phyloP scores from a whole-genome alignment of 1,284 basidiomycete species.

The Melampsora larici-populina region DNA sequence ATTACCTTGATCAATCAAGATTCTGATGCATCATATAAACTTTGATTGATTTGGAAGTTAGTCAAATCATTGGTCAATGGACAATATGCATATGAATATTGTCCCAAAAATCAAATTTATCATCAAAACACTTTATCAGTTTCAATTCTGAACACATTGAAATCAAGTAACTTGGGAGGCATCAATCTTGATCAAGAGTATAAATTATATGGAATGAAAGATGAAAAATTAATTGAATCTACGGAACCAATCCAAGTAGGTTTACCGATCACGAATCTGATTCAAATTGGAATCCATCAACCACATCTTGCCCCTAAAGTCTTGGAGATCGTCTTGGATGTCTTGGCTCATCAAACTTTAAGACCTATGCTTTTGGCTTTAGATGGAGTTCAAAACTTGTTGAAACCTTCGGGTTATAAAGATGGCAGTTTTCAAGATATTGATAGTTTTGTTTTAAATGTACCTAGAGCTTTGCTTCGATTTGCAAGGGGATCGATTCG shows the following conservation, averaged over 20 bases:
- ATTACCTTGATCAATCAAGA: not conserved
- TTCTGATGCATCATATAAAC: not conserved
- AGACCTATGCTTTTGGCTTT: constrained; percentile 41
- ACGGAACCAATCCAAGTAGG: not conserved
- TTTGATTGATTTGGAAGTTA: not conserved
- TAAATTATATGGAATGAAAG: constrained; percentile 32
- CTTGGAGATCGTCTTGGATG: constrained; percentile 21
- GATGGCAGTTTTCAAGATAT: constrained; percentile 34
- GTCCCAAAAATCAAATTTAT: constrained; percentile 17
- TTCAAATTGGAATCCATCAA: not conserved
- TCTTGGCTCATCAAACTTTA: constrained; percentile 22
- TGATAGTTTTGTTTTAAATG: constrained; percentile 34
- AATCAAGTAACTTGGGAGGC: not conserved
- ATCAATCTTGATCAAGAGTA: not conserved
- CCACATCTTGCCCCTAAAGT: constrained; percentile 11
- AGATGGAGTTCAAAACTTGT: constrained; percentile 42
- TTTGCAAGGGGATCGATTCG: constrained; percentile 21
- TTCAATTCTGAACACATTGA: not conserved
- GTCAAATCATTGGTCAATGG: constrained; percentile 30
- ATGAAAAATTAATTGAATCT: constrained; percentile 17
- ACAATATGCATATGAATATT: constrained; percentile 32
- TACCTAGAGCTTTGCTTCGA: constrained; percentile 11
- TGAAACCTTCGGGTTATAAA: constrained; percentile 29
- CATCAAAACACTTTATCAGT: constrained; percentile 34
- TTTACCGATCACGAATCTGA: not conserved